Evolutionary conservation across 345 rosid species (phyloP).

Genomic region (Eucalyptus paniculata): DNA sequence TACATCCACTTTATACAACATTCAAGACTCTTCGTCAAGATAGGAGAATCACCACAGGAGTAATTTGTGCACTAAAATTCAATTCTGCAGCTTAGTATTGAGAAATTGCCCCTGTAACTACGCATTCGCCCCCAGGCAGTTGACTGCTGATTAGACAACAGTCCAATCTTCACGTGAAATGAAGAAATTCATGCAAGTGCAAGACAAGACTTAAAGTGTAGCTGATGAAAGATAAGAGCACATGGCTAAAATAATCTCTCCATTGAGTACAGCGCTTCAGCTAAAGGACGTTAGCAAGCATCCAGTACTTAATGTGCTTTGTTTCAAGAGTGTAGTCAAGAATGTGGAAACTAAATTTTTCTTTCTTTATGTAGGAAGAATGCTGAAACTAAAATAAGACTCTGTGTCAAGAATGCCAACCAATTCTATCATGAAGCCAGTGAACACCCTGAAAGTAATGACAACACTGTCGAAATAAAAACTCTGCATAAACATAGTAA

Average conservation of each 20-base stretch:
- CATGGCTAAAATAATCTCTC: neutral
- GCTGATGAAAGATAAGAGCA: neutral
- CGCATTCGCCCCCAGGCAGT: neutral
- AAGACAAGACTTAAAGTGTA: neutral
- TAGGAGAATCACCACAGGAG: neutral
- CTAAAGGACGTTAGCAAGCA: neutral
- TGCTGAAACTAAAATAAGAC: neutral
- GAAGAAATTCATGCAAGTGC: too few species aligned
- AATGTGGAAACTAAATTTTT: neutral
- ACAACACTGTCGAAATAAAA: neutral
- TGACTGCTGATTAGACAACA: neutral
- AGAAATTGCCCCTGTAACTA: neutral
- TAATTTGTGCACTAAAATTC: neutral
- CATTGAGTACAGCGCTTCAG: neutral
- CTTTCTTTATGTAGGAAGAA: neutral
- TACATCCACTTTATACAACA: neutral
- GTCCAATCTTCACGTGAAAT: neutral
- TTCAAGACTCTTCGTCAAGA: neutral
- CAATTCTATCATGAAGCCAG: neutral
- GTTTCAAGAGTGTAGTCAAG: neutral
- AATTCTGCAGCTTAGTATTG: neutral
- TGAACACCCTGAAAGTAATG: neutral
- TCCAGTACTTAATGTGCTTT: neutral
- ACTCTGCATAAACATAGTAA: neutral
- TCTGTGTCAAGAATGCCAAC: neutral